Percentiles rank a stretch among this genome's conserved stretches.
Conservation (phyloP, 495 filamentous ascomycete genomes). For the Saxophila tyrrhenica region DNA sequence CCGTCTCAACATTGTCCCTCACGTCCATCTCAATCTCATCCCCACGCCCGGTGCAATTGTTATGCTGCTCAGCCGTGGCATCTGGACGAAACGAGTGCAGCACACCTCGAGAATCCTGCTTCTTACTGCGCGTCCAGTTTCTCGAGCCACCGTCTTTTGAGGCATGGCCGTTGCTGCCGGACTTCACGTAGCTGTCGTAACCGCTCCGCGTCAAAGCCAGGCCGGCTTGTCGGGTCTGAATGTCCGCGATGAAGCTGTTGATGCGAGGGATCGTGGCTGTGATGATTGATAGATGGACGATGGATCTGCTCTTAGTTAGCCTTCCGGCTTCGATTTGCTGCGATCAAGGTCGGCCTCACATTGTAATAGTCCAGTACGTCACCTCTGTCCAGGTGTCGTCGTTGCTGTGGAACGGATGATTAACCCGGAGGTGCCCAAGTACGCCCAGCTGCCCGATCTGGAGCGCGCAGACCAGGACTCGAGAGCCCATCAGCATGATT, state of each 20-base stretch:
- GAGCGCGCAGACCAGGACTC: neutral
- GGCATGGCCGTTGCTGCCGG: neutral
- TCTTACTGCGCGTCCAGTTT: neutral
- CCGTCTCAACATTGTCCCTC: slow-evolving; percentile 1
- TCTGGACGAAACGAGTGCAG: neutral
- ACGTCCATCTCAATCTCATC: slow-evolving; percentile 4
- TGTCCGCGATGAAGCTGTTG: slow-evolving; percentile 9
- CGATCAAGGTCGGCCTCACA: neutral
- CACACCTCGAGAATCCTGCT: neutral
- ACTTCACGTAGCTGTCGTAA: neutral
- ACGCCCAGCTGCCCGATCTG: neutral
- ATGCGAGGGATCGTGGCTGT: slow-evolving; percentile 7
- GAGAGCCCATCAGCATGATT: neutral
- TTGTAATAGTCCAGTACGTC: neutral
- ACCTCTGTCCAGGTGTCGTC: neutral
- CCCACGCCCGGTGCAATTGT: neutral
- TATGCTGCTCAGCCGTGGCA: neutral
- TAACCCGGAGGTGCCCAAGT: neutral
- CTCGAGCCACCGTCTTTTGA: neutral
- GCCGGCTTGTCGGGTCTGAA: slow-evolving; percentile 3
- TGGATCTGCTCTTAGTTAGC: neutral
- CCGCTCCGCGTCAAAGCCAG: neutral
- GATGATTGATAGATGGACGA: slow-evolving; percentile 7
- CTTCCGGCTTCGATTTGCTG: too few species aligned
- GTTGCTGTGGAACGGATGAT: neutral